Percentiles rank a stretch among this genome's conserved stretches.
Evolutionary conservation across 108 stramenopile species (phyloP).

Genomic region (Cyclostephanos invisitatus): DNA sequence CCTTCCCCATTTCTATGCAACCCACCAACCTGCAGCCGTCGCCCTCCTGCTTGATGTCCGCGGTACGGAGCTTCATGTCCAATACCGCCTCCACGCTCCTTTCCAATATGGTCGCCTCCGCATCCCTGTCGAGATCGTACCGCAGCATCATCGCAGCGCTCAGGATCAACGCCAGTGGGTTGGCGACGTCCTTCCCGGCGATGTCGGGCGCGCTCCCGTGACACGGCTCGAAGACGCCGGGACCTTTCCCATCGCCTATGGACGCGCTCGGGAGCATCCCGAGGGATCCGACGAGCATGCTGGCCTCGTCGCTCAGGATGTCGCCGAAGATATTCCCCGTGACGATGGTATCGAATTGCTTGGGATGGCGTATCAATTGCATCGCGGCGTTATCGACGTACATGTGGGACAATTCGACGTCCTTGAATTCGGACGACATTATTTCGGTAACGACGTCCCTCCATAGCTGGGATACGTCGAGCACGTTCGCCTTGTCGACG

Average conservation of each 20-base stretch:
- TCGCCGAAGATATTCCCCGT: constrained; percentile 99
- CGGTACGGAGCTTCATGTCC: constrained; percentile 87
- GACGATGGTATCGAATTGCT: constrained; percentile 98
- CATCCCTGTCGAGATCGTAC: constrained; percentile 92
- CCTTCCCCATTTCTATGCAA: constrained; percentile 88
- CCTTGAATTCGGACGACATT: constrained; percentile 85
- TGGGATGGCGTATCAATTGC: constrained; percentile 98
- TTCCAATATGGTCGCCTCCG: constrained; percentile 87
- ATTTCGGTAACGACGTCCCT: constrained; percentile 92
- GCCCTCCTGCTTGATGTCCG: constrained; percentile 91
- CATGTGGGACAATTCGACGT: constrained; percentile 95
- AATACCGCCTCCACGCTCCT: constrained; percentile 90
- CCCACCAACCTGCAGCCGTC: constrained; percentile 88
- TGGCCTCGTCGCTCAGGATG: constrained; percentile 97
- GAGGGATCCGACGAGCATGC: constrained; percentile 96
- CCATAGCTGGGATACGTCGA: constrained; percentile 98
- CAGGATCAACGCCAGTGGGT: constrained; percentile 97
- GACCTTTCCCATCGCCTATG: constrained; percentile 89
- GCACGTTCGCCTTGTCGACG: constrained; percentile 99
- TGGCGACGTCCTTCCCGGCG: constrained; percentile 96
- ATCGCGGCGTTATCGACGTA: constrained; percentile 99
- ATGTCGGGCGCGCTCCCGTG: constrained; percentile 99
- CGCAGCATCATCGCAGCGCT: constrained; percentile 98
- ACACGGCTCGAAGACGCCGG: constrained; percentile 98
- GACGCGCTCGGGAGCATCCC: constrained; percentile 98